Evolutionary conservation across 768 basidiomycete species (phyloP).

Genomic region (Leucocoprinus leucothites): DNA sequence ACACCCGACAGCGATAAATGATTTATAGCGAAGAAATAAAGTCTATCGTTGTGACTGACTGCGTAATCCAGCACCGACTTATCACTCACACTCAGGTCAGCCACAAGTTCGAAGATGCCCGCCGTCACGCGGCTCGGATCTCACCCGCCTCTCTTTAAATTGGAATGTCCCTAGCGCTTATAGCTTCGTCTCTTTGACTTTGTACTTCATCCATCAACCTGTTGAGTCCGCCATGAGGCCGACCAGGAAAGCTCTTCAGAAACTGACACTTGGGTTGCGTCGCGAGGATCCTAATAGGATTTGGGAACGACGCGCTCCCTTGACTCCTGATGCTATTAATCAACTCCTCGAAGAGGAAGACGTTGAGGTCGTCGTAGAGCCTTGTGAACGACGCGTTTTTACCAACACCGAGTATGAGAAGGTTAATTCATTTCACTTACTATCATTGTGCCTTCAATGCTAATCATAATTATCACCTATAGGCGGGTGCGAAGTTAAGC

Average conservation of each 20-base stretch:
- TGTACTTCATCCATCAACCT: not conserved
- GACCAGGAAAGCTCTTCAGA: slow-evolving; percentile 4
- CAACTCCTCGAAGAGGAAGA: slow-evolving; percentile 52
- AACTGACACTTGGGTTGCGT: slow-evolving; percentile 25
- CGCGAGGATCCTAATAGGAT: slow-evolving; percentile 77
- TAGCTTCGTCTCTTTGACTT: not conserved
- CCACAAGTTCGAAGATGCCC: not conserved
- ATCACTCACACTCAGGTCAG: not conserved
- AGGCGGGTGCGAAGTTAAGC: slow-evolving; percentile 79
- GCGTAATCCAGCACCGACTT: no score
- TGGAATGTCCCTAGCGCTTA: not conserved
- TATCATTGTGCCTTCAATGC: no score
- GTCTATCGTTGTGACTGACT: not conserved
- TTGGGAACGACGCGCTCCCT: slow-evolving; percentile 85
- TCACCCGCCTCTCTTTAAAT: slow-evolving; percentile 8
- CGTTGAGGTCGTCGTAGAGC: slow-evolving; percentile 70
- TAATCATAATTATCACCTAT: no score
- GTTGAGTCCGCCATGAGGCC: not conserved
- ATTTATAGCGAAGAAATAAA: not conserved
- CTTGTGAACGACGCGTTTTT: slow-evolving; percentile 75
- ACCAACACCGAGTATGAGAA: slow-evolving; percentile 56
- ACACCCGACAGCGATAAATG: not conserved
- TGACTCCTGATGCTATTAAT: slow-evolving; percentile 74
- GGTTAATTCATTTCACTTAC: no score
- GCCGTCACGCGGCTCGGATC: slow-evolving; percentile 14